phyloP scores from a whole-genome alignment of 176 grass and related monocot species.

The Otatea glauca region DNA sequence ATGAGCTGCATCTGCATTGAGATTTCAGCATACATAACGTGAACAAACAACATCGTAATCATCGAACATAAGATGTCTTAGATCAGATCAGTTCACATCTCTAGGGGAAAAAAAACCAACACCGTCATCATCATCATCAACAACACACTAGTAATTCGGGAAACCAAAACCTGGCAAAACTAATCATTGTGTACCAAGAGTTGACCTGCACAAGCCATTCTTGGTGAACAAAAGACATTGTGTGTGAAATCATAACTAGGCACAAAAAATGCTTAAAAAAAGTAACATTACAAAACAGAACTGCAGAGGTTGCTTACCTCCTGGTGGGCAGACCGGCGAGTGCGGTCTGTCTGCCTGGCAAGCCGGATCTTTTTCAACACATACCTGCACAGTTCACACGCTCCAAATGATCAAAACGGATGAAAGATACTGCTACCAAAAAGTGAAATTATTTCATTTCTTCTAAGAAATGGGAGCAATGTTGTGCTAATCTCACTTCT shows the following conservation, averaged over 20 bases:
- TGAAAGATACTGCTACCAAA: slow-evolving; percentile 18
- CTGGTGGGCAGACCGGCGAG: slow-evolving; percentile 80
- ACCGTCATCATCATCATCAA: slow-evolving; percentile 21
- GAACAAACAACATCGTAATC: background rate
- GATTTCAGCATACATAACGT: slow-evolving; percentile 12
- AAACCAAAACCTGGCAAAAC: slow-evolving; percentile 33
- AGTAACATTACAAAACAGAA: slow-evolving; percentile 2
- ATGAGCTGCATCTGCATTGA: slow-evolving; percentile 81
- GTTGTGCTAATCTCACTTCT: slow-evolving; percentile 55
- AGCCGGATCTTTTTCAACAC: slow-evolving; percentile 92
- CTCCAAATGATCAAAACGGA: slow-evolving; percentile 27
- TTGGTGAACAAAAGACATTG: slow-evolving; percentile 26
- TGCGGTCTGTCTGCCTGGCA: slow-evolving; percentile 76
- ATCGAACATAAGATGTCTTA: background rate
- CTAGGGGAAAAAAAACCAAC: background rate
- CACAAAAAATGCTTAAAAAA: slow-evolving; percentile 17
- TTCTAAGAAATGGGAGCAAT: background rate
- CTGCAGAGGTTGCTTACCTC: slow-evolving; percentile 62
- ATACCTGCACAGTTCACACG: slow-evolving; percentile 63
- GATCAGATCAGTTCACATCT: slow-evolving; percentile 25
- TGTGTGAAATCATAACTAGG: slow-evolving; percentile 39
- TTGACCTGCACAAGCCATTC: slow-evolving; percentile 9
- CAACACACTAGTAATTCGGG: background rate
- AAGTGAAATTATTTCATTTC: background rate
- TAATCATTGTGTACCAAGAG: slow-evolving; percentile 42